These are phyloP conservation scores for Mycotypha africana DNA, from an alignment of 371 early-diverging fungal genomes.

Conservation along the genomic window DNA sequence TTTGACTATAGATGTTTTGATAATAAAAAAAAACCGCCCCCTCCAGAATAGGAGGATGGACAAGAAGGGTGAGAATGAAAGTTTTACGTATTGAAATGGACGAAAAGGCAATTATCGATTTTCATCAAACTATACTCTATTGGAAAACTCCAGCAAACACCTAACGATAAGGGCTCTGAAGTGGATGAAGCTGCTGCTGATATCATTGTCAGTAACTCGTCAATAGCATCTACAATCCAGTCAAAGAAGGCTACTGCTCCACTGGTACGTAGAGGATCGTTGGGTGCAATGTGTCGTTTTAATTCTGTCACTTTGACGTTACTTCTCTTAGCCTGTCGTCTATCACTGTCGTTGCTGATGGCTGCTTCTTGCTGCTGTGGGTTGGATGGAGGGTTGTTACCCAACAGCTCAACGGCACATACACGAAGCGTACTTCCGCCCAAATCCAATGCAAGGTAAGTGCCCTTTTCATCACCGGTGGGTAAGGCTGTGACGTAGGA, in stretches of 20 bases:
- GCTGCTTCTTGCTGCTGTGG: conserved; percentile 46
- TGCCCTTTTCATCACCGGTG: conserved; percentile 76
- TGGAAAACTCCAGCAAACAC: conserved; percentile 50
- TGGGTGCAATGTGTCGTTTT: not conserved
- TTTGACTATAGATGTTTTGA: conserved; percentile 56
- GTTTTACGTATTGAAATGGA: too few species aligned
- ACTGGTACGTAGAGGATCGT: not conserved
- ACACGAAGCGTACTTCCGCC: conserved; percentile 93
- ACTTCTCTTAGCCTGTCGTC: conserved; percentile 12
- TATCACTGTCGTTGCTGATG: conserved; percentile 27
- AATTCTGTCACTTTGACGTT: not conserved
- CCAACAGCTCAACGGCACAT: conserved; percentile 35
- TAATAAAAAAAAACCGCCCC: too few species aligned
- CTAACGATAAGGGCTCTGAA: conserved; percentile 17
- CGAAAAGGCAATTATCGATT: too few species aligned
- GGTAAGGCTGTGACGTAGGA: conserved; percentile 80
- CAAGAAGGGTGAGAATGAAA: too few species aligned
- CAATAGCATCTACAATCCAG: conserved; percentile 90
- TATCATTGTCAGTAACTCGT: conserved; percentile 39
- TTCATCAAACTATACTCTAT: conserved; percentile 27
- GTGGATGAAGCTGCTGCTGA: not conserved
- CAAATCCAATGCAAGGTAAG: conserved; percentile 84
- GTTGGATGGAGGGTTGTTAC: too few species aligned
- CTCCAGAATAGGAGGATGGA: not conserved
- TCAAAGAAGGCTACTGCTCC: conserved; percentile 7